Percentiles rank a stretch among this genome's conserved stretches.
Evolutionary conservation across 345 rosid genomes (phyloP).

Genomic region (Populus pruinosa): DNA sequence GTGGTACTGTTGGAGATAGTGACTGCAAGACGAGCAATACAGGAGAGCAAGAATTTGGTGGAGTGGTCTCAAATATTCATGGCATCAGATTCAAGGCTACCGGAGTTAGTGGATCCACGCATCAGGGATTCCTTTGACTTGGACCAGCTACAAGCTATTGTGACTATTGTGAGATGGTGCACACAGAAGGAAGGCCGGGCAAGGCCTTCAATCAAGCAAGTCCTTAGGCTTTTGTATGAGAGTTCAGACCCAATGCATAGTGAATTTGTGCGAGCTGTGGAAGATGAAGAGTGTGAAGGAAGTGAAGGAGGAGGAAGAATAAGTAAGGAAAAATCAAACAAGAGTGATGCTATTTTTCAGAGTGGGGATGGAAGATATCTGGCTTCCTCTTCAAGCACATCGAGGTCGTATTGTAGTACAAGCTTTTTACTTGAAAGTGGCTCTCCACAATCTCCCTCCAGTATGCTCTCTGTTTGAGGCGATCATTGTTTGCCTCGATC

Average conservation of each 20-base stretch:
- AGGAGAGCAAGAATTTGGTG: slow-evolving; percentile 69
- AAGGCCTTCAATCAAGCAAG: slow-evolving; percentile 87
- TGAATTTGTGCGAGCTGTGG: slow-evolving; percentile 59
- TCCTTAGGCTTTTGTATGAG: slow-evolving; percentile 70
- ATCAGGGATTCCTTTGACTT: slow-evolving; percentile 58
- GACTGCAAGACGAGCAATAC: slow-evolving; percentile 70
- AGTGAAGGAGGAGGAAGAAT: slow-evolving; percentile 57
- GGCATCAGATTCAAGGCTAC: slow-evolving; percentile 48
- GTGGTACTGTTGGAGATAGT: slow-evolving; percentile 81
- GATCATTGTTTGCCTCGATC: background rate
- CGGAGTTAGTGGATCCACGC: slow-evolving; percentile 62
- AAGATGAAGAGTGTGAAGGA: slow-evolving; percentile 61
- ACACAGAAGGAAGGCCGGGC: slow-evolving; percentile 73
- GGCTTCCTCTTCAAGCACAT: slow-evolving; percentile 87
- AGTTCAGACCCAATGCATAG: slow-evolving; percentile 76
- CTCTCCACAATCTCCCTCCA: slow-evolving; percentile 75
- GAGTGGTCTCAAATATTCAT: slow-evolving; percentile 60
- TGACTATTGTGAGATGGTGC: slow-evolving; percentile 79
- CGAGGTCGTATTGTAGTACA: slow-evolving; percentile 89
- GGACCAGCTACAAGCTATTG: slow-evolving; percentile 63
- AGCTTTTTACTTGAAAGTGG: slow-evolving; percentile 82
- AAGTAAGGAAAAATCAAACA: slow-evolving; percentile 52
- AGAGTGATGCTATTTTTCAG: slow-evolving; percentile 46
- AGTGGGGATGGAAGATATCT: slow-evolving; percentile 65
- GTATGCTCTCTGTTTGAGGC: slow-evolving; percentile 43